Conservation (phyloP, 148 eudicot genomes). For the Drosera capensis region DNA sequence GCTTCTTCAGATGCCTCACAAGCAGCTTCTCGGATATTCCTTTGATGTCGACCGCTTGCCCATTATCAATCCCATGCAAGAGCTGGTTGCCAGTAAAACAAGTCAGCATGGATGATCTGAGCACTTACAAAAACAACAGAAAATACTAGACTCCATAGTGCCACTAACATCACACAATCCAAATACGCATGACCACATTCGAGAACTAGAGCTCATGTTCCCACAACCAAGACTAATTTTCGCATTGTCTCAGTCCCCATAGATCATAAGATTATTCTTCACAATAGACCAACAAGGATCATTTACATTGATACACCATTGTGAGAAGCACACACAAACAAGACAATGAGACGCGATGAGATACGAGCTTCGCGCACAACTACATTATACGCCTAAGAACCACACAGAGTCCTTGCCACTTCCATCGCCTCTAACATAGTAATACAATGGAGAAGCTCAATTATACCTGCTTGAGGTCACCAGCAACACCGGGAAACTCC, state of each 20-base stretch:
- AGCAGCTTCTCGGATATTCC: constrained; percentile 73
- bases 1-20: constrained; percentile 58
- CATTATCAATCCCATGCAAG: constrained; percentile 86
- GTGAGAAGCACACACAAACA: too few relatives aligned
- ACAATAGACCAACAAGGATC: too few relatives aligned
- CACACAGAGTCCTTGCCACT: background rate
- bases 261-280: too few relatives aligned
- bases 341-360: too few relatives aligned
- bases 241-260: too few relatives aligned
- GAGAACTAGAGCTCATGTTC: too few relatives aligned
- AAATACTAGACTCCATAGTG: constrained; percentile 7
- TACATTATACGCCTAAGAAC: background rate
- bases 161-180: background rate
- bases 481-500: constrained; percentile 66
- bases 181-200: background rate
- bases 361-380: too few relatives aligned
- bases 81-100: too few relatives aligned
- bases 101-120: too few relatives aligned
- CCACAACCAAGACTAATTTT: too few relatives aligned
- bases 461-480: constrained; percentile 43
- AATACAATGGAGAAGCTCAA: background rate
- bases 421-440: too few relatives aligned
- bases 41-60: constrained; percentile 92
- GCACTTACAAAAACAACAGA: constrained; percentile 36
- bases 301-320: too few relatives aligned